phyloP scores from a whole-genome alignment of 192 early-diverging fungal genomes.

The Mortierella claussenii region DNA sequence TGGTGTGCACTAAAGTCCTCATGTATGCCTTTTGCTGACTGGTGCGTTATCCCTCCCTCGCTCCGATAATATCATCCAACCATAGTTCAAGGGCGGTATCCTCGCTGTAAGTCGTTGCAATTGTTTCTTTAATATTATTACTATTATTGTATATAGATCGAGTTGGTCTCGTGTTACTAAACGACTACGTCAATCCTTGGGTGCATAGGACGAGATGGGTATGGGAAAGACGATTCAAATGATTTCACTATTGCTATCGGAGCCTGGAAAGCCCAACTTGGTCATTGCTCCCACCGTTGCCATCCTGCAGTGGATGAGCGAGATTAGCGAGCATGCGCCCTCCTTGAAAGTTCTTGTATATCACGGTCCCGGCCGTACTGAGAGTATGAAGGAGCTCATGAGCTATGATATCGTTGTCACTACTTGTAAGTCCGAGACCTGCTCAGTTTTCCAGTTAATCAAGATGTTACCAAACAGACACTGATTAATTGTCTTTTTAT shows the following conservation, averaged over 20 bases:
- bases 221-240: slow-evolving; percentile 96
- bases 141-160: too few relatives aligned
- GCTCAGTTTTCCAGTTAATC: too few relatives aligned
- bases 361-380: slow-evolving; percentile 78
- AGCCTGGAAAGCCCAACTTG: slow-evolving; percentile 76
- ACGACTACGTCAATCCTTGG: too few relatives aligned
- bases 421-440: slow-evolving; percentile 60
- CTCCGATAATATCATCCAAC: slow-evolving; percentile 15
- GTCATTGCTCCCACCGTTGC: slow-evolving; percentile 91
- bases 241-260: slow-evolving; percentile 80
- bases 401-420: slow-evolving; percentile 83
- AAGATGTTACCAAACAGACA: too few relatives aligned
- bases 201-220: slow-evolving; percentile 87
- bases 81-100: slow-evolving; percentile 77
- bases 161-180: too few relatives aligned
- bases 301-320: slow-evolving; percentile 87
- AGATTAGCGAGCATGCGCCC: slow-evolving; percentile 75
- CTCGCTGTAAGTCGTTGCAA: slow-evolving; percentile 62
- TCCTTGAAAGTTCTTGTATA: slow-evolving; percentile 74
- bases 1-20: too few relatives aligned
- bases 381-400: slow-evolving; percentile 61
- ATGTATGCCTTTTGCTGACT: too few relatives aligned
- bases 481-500: too few relatives aligned
- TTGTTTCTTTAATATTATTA: not conserved
- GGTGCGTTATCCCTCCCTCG: too few relatives aligned